These are phyloP conservation scores for Microdochium bolleyi DNA, from an alignment of 2,329 filamentous ascomycete genomes.

Conservation along the genomic window DNA sequence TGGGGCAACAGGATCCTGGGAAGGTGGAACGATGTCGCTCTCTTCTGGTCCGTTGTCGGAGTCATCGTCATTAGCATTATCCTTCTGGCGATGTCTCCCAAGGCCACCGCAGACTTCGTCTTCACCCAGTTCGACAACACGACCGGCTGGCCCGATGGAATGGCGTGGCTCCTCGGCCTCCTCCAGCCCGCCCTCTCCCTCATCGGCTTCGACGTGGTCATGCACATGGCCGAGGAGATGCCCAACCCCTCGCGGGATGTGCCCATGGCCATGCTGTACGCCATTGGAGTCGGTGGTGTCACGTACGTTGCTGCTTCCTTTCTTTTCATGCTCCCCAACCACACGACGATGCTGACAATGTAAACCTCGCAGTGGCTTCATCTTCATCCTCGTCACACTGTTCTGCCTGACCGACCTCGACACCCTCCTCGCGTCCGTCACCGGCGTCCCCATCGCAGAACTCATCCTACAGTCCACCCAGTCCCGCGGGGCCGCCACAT, in stretches of 20 bases:
- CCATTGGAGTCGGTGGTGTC: slow-evolving; percentile 31
- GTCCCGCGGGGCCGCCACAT: slow-evolving; percentile 27
- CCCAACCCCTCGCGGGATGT: slow-evolving; percentile 29
- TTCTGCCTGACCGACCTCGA: slow-evolving; percentile 30
- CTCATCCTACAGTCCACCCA: slow-evolving; percentile 33
- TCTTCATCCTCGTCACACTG: slow-evolving; percentile 31
- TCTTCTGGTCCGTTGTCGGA: slow-evolving; percentile 32
- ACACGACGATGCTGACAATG: background rate
- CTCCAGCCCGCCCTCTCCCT: slow-evolving; percentile 29
- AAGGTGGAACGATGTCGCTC: slow-evolving; percentile 30
- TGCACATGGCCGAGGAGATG: slow-evolving; percentile 40
- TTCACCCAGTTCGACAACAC: slow-evolving; percentile 35
- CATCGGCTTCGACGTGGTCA: slow-evolving; percentile 33
- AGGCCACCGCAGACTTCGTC: slow-evolving; percentile 32
- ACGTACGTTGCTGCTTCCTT: slow-evolving; percentile 21
- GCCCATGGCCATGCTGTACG: slow-evolving; percentile 33
- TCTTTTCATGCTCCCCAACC: background rate
- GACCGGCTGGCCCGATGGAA: slow-evolving; percentile 35
- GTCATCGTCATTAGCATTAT: slow-evolving; percentile 35
- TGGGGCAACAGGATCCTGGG: slow-evolving; percentile 31
- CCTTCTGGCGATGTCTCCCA: slow-evolving; percentile 28
- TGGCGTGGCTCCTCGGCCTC: slow-evolving; percentile 38
- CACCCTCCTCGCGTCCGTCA: slow-evolving; percentile 24
- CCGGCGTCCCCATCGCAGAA: slow-evolving; percentile 36
- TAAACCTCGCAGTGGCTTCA: slow-evolving; percentile 16